Evolutionary conservation across 176 grass and related monocot genomes (phyloP), one percentile per base, ranked within the genome.

Genomic region (Dactylis glomerata): DNA sequence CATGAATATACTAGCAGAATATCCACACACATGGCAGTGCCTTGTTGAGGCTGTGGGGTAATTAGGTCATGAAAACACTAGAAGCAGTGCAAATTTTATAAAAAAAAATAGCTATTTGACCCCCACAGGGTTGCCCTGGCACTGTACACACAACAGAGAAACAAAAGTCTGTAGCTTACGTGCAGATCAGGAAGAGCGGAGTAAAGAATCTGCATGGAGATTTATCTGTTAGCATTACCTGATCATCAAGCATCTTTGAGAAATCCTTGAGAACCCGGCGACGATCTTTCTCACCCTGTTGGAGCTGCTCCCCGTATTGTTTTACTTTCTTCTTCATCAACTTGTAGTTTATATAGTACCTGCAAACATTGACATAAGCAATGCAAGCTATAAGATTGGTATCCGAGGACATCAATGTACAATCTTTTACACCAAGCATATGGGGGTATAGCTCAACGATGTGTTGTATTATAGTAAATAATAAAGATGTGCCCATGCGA

Each of bases 321-420:
- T 96, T 99, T 47, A 99, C 91, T 82, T 92, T 96, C 77, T 99
- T 99, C 75, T 99, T 99, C 96, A 99, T 99, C 71, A 96, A 88
- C 61, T 99, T 99, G 87, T 99, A 99, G 59, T 99, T 96, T 78
- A 99, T 95, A 81, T 99, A 99, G 78, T 99, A 99, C 31, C 96
- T 99, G 73, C 30, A 90, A 81, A 85, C 11, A 90, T 16, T 23
- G 62, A 28, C 54, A 77, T 62, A 61, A 78, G 52, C 38, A 77
- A 76, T 28, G 26, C 27, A 72, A 83, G 5, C 16, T 78, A 72
- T 46, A 64, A 66, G 31, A 46, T 69, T 51, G 20, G 28, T 52
- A 55, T 63, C 79, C 20, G 38, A 63, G 6, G 23, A n/a, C 17
- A 32, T 68, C 32, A 54, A 24, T 10, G 15, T 49, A 30, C 27